A percentile compares a stretch with the other conserved stretches of the same genome.
phyloP scores from a whole-genome alignment of 495 filamentous ascomycete species.

The Penicillium argentinense region DNA sequence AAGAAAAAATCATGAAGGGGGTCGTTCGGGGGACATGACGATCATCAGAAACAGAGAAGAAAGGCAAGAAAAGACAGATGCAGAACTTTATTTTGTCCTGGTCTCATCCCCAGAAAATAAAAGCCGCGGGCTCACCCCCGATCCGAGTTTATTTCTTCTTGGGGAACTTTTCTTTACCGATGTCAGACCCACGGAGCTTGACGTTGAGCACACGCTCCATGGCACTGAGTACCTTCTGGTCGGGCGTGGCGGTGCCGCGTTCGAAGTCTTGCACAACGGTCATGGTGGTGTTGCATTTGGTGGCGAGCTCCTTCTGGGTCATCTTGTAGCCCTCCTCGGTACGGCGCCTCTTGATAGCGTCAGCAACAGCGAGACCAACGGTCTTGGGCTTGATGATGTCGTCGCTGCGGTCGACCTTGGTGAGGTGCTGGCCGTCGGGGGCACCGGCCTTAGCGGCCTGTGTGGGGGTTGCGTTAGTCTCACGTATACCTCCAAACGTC shows the following conservation, averaged over 20 bases:
- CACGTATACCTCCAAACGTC: not conserved
- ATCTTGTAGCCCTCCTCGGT: slow-evolving; percentile 76
- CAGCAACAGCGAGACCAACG: slow-evolving; percentile 74
- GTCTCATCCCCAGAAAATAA: slow-evolving; percentile 25
- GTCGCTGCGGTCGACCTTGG: slow-evolving; percentile 97
- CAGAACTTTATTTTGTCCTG: slow-evolving; percentile 19
- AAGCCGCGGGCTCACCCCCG: slow-evolving; percentile 32
- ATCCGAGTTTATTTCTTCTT: slow-evolving; percentile 57
- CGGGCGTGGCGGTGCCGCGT: slow-evolving; percentile 73
- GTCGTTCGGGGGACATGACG: slow-evolving; percentile 18
- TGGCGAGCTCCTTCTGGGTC: slow-evolving; percentile 96
- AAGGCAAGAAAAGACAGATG: slow-evolving; percentile 20
- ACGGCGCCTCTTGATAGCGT: slow-evolving; percentile 75
- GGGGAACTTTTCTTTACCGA: slow-evolving; percentile 73
- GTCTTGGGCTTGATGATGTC: slow-evolving; percentile 97
- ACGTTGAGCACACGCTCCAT: slow-evolving; percentile 87
- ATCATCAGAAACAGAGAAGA: slow-evolving; percentile 24
- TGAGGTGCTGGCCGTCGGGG: slow-evolving; percentile 89
- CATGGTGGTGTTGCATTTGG: slow-evolving; percentile 85
- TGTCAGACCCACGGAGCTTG: slow-evolving; percentile 76
- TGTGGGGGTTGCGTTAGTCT: slow-evolving; percentile 8
- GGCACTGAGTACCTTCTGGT: slow-evolving; percentile 76
- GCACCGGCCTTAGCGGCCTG: slow-evolving; percentile 58
- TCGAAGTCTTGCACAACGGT: slow-evolving; percentile 83
- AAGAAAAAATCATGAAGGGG: slow-evolving; percentile 15